A percentile compares a stretch with the other conserved stretches of the same genome.
phyloP scores from a whole-genome alignment of 169 alveolate species.

The Perkinsus olseni region DNA sequence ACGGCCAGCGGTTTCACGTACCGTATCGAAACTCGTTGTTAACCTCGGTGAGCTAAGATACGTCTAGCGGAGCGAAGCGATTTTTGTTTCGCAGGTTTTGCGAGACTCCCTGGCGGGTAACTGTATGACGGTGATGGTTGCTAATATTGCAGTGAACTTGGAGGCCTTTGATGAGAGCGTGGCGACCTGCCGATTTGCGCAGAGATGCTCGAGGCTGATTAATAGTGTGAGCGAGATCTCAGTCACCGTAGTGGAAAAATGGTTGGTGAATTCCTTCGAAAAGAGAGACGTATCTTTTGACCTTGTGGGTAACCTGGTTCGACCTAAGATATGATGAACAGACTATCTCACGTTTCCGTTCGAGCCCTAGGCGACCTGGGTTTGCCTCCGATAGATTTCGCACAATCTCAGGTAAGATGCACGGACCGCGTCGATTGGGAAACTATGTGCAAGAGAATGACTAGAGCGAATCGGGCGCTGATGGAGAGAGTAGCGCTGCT shows the following conservation, averaged over 20 bases:
- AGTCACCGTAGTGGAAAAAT: neutral
- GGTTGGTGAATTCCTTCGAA: neutral
- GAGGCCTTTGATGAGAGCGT: neutral
- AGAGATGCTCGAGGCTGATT: neutral
- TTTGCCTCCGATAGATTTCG: no score
- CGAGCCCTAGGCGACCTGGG: no score
- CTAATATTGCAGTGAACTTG: neutral
- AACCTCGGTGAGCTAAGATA: neutral
- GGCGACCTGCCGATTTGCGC: neutral
- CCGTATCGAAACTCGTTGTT: neutral
- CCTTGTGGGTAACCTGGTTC: no score
- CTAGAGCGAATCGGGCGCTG: neutral
- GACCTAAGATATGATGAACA: no score
- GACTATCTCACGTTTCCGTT: no score
- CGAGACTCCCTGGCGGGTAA: neutral
- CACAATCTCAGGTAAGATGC: neutral
- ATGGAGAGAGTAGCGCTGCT: neutral
- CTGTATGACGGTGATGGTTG: neutral
- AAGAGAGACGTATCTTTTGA: neutral
- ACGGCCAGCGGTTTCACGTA: slow-evolving; percentile 15
- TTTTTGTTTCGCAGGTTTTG: neutral
- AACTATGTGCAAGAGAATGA: neutral
- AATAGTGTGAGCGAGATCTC: neutral
- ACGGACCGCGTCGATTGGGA: neutral
- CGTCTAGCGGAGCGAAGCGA: neutral